phyloP scores from a whole-genome alignment of 2,329 filamentous ascomycete genomes.

The Verruconis gallopava region DNA sequence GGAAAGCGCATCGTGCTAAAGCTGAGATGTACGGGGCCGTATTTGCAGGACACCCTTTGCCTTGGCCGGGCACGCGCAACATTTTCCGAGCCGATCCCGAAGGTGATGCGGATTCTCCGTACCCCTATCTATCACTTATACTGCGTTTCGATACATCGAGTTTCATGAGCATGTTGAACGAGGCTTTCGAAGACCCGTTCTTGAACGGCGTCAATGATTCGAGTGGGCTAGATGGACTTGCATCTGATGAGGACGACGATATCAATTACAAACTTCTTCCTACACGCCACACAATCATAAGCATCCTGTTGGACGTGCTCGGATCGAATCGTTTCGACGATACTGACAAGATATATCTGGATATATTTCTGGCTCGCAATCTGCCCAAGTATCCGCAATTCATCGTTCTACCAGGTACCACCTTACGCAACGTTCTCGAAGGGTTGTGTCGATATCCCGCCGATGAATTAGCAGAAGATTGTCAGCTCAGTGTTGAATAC shows the following conservation, averaged over 20 bases:
- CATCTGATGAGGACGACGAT: slow-evolving; percentile 19
- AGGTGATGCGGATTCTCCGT: slow-evolving; percentile 52
- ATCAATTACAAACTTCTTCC: slow-evolving; percentile 31
- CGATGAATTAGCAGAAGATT: slow-evolving; percentile 73
- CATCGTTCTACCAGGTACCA: slow-evolving; percentile 76
- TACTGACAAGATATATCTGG: slow-evolving; percentile 81
- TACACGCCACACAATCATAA: slow-evolving; percentile 84
- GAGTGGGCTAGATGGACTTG: slow-evolving; percentile 40
- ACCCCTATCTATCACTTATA: slow-evolving; percentile 73
- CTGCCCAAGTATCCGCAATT: slow-evolving; percentile 95
- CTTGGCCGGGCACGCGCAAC: slow-evolving; percentile 55
- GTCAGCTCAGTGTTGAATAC: slow-evolving; percentile 94
- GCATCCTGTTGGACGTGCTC: slow-evolving; percentile 86
- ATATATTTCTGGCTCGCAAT: slow-evolving; percentile 97
- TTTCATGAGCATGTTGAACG: slow-evolving; percentile 89
- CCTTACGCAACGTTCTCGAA: slow-evolving; percentile 65
- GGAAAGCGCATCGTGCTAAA: slow-evolving; percentile 64
- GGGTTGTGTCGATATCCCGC: slow-evolving; percentile 78
- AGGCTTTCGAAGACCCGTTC: slow-evolving; percentile 92
- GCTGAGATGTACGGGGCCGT: slow-evolving; percentile 84
- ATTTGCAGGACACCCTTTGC: slow-evolving; percentile 68
- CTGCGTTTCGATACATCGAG: slow-evolving; percentile 81
- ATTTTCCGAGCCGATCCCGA: slow-evolving; percentile 45
- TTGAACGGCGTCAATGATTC: slow-evolving; percentile 63
- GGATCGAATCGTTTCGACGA: slow-evolving; percentile 58